These are phyloP conservation scores for Populus ilicifolia DNA, from an alignment of 345 rosid species.

Conservation along the genomic window DNA sequence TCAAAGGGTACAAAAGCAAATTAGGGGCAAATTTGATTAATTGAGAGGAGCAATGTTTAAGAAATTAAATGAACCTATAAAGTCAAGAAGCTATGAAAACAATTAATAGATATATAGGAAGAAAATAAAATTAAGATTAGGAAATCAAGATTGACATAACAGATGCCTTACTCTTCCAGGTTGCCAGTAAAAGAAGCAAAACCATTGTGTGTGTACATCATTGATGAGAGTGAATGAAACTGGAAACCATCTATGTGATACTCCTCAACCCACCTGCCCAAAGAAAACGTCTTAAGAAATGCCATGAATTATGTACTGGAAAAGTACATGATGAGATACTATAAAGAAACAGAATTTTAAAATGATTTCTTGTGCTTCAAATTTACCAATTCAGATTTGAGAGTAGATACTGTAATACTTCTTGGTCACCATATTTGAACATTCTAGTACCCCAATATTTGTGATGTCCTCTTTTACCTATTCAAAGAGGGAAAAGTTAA, in stretches of 20 bases:
- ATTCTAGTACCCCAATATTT: constrained; percentile 96
- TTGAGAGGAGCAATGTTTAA: background rate
- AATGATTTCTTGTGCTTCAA: constrained; percentile 3
- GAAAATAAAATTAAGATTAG: background rate
- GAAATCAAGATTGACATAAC: constrained; percentile 1
- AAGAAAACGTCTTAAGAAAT: constrained; percentile 27
- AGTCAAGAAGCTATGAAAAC: background rate
- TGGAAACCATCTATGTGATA: constrained; percentile 92
- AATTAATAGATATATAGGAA: background rate
- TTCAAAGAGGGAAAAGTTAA: constrained; percentile 13
- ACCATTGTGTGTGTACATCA: constrained; percentile 92
- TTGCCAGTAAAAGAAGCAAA: constrained; percentile 78
- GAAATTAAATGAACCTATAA: background rate
- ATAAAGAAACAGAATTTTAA: background rate
- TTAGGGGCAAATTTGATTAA: background rate
- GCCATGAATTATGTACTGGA: constrained; percentile 14
- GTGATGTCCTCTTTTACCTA: constrained; percentile 96
- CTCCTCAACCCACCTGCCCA: constrained; percentile 88
- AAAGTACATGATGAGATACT: background rate
- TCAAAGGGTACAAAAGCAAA: background rate
- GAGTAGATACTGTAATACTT: constrained; percentile 83
- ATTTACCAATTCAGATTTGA: constrained; percentile 93
- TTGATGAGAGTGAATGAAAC: constrained; percentile 91
- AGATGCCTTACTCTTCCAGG: constrained; percentile 80
- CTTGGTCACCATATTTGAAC: constrained; percentile 90